phyloP scores from a whole-genome alignment of 495 filamentous ascomycete genomes.

The Penicillium diatomitis region DNA sequence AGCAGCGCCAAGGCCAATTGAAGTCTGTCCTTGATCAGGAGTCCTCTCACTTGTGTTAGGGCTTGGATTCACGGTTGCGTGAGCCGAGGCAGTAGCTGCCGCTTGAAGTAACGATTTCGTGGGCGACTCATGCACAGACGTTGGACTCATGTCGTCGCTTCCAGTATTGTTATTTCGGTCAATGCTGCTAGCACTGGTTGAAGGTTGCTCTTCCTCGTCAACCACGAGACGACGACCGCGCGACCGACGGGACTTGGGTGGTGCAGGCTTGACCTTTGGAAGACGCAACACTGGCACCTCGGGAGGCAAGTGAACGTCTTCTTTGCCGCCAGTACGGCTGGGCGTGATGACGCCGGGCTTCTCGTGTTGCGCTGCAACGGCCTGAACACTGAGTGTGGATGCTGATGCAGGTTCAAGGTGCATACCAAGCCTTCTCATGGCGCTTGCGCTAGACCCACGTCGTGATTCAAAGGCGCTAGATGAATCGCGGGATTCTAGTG shows the following conservation, averaged over 20 bases:
- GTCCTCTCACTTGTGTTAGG: too few relatives aligned
- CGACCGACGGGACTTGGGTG: slow-evolving; percentile 37
- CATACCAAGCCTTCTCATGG: slow-evolving; percentile 34
- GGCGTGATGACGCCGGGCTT: slow-evolving; percentile 81
- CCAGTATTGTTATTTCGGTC: slow-evolving; percentile 26
- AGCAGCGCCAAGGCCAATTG: too few relatives aligned
- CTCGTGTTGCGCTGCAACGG: slow-evolving; percentile 70
- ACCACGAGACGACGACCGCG: slow-evolving; percentile 23
- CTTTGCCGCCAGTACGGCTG: slow-evolving; percentile 43
- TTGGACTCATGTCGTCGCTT: slow-evolving; percentile 14
- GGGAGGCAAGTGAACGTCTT: neutral
- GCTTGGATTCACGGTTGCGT: too few relatives aligned
- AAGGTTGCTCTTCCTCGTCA: slow-evolving; percentile 19
- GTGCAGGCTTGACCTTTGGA: slow-evolving; percentile 34
- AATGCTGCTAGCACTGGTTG: slow-evolving; percentile 14
- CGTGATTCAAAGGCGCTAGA: slow-evolving; percentile 11
- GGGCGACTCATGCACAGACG: slow-evolving; percentile 13
- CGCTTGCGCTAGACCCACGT: slow-evolving; percentile 13
- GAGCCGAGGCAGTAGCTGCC: too few relatives aligned
- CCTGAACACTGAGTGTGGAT: slow-evolving; percentile 57
- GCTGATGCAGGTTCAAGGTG: slow-evolving; percentile 36
- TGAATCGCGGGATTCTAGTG: slow-evolving; percentile 18
- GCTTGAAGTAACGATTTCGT: neutral
- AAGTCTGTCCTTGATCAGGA: too few relatives aligned
- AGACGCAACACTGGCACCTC: slow-evolving; percentile 14